phyloP scores from a whole-genome alignment of 2,329 filamentous ascomycete species.

The Fusarium oligoseptatum region DNA sequence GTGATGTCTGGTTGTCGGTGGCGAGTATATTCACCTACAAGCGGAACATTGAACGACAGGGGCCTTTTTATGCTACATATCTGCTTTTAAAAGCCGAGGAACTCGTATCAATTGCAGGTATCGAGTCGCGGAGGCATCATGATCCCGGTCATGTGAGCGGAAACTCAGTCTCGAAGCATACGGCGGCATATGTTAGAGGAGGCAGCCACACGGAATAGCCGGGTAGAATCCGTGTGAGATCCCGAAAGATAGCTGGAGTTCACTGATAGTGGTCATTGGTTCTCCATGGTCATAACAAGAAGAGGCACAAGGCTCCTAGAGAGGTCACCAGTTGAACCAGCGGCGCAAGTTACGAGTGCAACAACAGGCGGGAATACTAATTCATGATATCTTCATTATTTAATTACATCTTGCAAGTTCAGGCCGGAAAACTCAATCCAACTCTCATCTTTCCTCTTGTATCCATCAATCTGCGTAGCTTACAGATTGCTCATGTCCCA shows the following conservation, averaged over 20 bases:
- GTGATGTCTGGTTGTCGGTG: neutral
- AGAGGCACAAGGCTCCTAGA: neutral
- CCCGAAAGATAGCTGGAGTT: too few species aligned
- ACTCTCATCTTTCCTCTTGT: too few species aligned
- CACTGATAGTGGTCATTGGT: too few species aligned
- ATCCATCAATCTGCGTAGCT: neutral
- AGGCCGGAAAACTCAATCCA: too few species aligned
- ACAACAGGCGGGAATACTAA: too few species aligned
- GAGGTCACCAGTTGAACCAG: neutral
- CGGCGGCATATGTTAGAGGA: neutral
- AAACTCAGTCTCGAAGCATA: neutral
- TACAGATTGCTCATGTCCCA: constrained; percentile 32
- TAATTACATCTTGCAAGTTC: too few species aligned
- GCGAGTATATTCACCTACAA: neutral
- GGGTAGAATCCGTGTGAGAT: neutral
- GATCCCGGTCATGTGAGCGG: neutral
- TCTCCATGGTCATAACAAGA: neutral
- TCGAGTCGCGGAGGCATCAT: neutral
- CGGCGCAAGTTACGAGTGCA: too few species aligned
- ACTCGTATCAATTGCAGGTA: neutral
- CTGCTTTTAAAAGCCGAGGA: neutral
- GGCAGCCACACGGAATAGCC: neutral
- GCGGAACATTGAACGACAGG: neutral
- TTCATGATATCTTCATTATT: too few species aligned
- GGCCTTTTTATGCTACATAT: neutral